phyloP scores from a whole-genome alignment of 140 eudicot species.

The Oenanthe javanica region DNA sequence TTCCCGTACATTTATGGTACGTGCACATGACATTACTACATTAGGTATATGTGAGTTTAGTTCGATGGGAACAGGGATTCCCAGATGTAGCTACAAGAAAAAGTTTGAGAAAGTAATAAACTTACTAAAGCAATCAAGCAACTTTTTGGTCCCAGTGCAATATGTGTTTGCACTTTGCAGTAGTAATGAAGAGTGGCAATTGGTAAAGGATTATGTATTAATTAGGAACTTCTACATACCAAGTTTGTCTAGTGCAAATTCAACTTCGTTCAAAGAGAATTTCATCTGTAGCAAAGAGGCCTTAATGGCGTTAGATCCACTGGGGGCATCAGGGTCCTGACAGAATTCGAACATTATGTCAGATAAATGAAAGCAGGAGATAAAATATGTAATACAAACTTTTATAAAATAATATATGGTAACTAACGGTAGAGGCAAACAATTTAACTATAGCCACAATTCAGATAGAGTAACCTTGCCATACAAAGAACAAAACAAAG shows the following conservation, averaged over 20 bases:
- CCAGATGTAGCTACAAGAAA: background rate
- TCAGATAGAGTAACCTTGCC: background rate
- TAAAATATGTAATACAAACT: background rate
- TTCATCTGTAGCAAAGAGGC: constrained; percentile 68
- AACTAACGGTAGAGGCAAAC: background rate
- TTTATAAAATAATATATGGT: background rate
- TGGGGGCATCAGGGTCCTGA: constrained; percentile 50
- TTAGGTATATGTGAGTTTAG: background rate
- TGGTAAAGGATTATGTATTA: background rate
- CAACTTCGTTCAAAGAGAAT: constrained; percentile 67
- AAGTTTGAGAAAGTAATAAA: background rate
- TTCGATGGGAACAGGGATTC: background rate
- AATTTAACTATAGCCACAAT: background rate
- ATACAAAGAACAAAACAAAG: background rate
- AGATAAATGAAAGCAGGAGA: background rate
- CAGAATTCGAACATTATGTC: constrained; percentile 13
- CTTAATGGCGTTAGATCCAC: constrained; percentile 32
- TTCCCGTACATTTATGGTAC: background rate
- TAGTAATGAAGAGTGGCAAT: background rate
- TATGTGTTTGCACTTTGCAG: background rate
- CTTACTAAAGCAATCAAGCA: background rate
- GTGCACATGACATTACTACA: background rate
- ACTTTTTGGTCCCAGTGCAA: background rate
- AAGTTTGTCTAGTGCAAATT: constrained; percentile 65
- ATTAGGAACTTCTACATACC: constrained; percentile 41